phyloP scores from a whole-genome alignment of 306 rosid genomes.

The Glycyrrhiza uralensis region DNA sequence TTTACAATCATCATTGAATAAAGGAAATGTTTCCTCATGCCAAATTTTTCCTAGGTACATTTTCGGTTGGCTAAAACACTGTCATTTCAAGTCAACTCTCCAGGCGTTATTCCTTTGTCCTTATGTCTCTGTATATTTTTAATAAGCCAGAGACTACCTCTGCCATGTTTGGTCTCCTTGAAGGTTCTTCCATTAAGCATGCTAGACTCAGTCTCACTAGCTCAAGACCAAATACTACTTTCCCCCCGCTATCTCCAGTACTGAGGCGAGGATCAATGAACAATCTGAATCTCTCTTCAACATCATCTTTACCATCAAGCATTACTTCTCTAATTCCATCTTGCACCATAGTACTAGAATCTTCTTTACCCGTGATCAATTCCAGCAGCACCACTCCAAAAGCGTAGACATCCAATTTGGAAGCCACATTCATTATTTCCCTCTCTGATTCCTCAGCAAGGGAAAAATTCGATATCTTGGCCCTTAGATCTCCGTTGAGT shows the following conservation, averaged over 20 bases:
- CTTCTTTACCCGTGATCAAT: conserved; percentile 52
- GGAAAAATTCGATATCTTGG: conserved; percentile 62
- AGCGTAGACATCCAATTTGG: conserved; percentile 63
- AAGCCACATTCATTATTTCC: conserved; percentile 24
- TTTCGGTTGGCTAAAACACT: not conserved
- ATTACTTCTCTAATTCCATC: conserved; percentile 44
- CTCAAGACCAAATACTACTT: conserved; percentile 28
- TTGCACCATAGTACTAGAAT: conserved; percentile 30
- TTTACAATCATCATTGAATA: no score
- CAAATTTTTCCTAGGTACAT: no score
- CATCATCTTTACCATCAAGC: conserved; percentile 38
- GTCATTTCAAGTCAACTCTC: conserved; percentile 25
- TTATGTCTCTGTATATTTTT: conserved; percentile 24
- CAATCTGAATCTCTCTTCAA: conserved; percentile 32
- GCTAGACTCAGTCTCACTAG: conserved; percentile 44
- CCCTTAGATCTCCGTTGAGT: conserved; percentile 45
- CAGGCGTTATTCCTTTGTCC: not conserved
- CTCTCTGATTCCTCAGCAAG: conserved; percentile 45
- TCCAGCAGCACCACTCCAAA: conserved; percentile 63
- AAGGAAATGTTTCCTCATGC: no score
- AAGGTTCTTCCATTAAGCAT: conserved; percentile 46
- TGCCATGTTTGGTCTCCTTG: conserved; percentile 35
- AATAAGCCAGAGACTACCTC: conserved; percentile 40
- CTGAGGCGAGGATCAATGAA: conserved; percentile 48
- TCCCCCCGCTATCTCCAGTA: conserved; percentile 20